Evolutionary conservation across 257 asterid genomes (phyloP).

Genomic region (Dorcoceras hygrometricum): DNA sequence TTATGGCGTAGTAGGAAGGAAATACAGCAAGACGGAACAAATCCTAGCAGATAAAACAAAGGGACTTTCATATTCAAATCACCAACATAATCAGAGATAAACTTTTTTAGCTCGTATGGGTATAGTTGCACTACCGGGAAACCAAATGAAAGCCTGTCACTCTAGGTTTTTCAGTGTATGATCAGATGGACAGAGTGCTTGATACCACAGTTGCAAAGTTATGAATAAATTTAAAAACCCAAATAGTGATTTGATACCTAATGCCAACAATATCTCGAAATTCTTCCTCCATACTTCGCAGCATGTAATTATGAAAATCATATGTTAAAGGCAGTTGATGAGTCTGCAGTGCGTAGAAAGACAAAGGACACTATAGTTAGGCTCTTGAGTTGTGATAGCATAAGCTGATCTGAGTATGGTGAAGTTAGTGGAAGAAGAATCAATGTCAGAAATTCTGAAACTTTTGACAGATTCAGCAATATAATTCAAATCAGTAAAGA

Average conservation of each 20-base stretch:
- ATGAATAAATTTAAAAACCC: conserved; percentile 5
- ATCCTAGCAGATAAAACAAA: neutral
- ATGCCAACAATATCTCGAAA: conserved; percentile 94
- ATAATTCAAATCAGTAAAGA: neutral
- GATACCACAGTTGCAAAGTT: neutral
- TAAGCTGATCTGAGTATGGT: neutral
- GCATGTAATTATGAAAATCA: conserved; percentile 92
- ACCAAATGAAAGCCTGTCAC: neutral
- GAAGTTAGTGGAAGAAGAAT: neutral
- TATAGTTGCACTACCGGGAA: neutral
- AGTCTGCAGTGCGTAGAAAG: conserved; percentile 51
- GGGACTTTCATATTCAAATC: neutral
- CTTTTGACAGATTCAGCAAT: neutral
- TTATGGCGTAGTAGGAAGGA: neutral
- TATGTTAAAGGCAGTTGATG: conserved; percentile 83
- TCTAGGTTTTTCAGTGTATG: neutral
- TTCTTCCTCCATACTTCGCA: conserved; percentile 97
- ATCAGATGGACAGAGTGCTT: neutral
- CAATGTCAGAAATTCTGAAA: neutral
- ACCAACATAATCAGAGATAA: neutral
- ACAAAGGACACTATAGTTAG: conserved; percentile 7
- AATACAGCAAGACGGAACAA: neutral
- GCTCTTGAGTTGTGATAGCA: neutral
- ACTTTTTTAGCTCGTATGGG: neutral
- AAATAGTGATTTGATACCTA: conserved; percentile 44